phyloP scores from a whole-genome alignment of 2,329 filamentous ascomycete species.

The Fusarium sp. region DNA sequence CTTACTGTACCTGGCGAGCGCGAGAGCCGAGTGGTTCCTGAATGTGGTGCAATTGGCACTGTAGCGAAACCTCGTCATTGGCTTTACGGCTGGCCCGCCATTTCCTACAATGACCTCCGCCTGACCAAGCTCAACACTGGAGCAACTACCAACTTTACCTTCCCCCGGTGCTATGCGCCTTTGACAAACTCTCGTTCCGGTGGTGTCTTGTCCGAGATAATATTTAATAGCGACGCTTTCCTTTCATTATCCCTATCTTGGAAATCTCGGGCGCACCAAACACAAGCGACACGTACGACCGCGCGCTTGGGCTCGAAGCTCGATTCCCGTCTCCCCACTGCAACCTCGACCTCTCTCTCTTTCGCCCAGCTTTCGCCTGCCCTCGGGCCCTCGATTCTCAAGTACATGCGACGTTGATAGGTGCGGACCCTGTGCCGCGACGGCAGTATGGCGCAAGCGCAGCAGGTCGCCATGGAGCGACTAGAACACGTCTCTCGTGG shows the following conservation, averaged over 20 bases:
- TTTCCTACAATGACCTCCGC: constrained; percentile 40
- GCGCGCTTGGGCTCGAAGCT: constrained; percentile 29
- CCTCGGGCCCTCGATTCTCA: constrained; percentile 11
- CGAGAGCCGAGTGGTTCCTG: rapidly evolving
- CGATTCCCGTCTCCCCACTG: constrained; percentile 13
- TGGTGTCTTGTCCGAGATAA: constrained; percentile 32
- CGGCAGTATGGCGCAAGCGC: constrained; percentile 57
- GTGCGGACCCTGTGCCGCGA: constrained; percentile 38
- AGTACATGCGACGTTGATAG: constrained; percentile 48
- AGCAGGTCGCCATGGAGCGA: constrained; percentile 65
- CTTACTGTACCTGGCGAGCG: rapidly evolving
- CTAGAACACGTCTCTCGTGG: constrained; percentile 66
- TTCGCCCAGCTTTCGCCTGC: constrained; percentile 8
- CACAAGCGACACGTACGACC: constrained; percentile 26
- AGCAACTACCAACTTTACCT: constrained; percentile 34
- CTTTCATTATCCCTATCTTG: constrained; percentile 1
- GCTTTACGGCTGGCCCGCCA: constrained; percentile 28
- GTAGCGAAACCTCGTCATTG: constrained; percentile 22
- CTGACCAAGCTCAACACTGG: constrained; percentile 36
- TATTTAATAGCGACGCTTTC: constrained; percentile 1
- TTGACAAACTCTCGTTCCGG: constrained; percentile 30
- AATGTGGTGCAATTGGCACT: constrained; percentile 17
- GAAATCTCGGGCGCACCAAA: not conserved
- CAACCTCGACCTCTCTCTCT: constrained; percentile 12
- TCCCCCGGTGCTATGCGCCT: constrained; percentile 43